Base-by-base conservation (phyloP, 768 basidiomycete genomes). In the Leccinum boreale region DNA sequence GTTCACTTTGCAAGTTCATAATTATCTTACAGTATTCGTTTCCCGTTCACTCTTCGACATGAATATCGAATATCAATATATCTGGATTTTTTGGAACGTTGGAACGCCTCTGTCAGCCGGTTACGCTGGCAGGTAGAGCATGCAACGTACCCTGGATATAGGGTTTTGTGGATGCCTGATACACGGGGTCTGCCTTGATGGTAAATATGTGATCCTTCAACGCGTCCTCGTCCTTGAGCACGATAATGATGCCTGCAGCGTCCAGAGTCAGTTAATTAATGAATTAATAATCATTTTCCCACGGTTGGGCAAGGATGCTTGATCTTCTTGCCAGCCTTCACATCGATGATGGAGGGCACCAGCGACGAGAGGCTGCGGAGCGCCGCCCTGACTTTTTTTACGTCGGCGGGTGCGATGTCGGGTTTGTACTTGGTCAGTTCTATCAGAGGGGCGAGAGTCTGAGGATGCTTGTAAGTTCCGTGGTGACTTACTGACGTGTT, bases 21-120 rank as follows among this genome's bases (percentile, higher is more conserved):
- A 42, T 54, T 44, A 56, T 31, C 39, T 42, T n/a, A 11, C n/a
- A 39, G 36, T n/a, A 15, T 51, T 35, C 19, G 21, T 17, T 14
- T 50, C 24, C 28, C 24, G 15, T 51, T 59, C 55, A 69, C 8
- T 62, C 55, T 17, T 61, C 35, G 8, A 52, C 33, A 51, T 65
- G 14, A 10, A 69, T 62, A 45, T 70, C 67, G 47, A 62, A 71
- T 51, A 69, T 62, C 4, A 71, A 26, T 54, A 50, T 53, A 28
- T 60, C 69, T 69, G 26, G 7, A 47, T 50, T 47, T 31, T 14
- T 39, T n/a, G 17, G 39, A n/a, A 39, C 39, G 39, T n/a, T 39
- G 28, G 7, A 55, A 10, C 5, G 42, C 52, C 28, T 44, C 21
- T 29, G 5, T 26, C 39, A 42, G 2, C n/a, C 5, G n/a, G 39